Conservation (phyloP, 2,329 filamentous ascomycete species). For the Mycocentrospora acerina region DNA sequence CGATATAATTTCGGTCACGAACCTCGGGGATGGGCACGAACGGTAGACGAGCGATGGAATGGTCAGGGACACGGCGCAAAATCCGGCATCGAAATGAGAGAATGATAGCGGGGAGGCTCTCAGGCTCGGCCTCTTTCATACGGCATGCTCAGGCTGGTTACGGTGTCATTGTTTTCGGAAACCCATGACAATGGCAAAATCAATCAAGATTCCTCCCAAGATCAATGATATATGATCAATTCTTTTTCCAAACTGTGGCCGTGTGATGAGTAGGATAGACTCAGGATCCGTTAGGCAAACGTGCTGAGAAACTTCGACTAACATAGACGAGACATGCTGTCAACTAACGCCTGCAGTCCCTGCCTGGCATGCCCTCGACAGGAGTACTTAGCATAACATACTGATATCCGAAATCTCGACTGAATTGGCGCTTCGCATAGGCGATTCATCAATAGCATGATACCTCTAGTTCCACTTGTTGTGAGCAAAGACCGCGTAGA, state of each 20-base stretch:
- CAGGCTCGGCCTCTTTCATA: slow-evolving; percentile 37
- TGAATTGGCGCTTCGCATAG: too few relatives aligned
- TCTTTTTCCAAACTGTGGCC: slow-evolving; percentile 4
- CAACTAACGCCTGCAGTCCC: too few relatives aligned
- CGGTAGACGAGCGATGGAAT: slow-evolving; percentile 27
- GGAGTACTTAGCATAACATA: too few relatives aligned
- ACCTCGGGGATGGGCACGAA: slow-evolving; percentile 27
- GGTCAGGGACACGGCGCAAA: slow-evolving; percentile 31
- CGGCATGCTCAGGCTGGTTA: slow-evolving; percentile 42
- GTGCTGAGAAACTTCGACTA: too few relatives aligned
- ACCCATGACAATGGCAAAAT: slow-evolving; percentile 40
- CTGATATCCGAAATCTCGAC: too few relatives aligned
- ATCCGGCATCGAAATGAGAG: slow-evolving; percentile 30
- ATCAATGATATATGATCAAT: slow-evolving; percentile 42
- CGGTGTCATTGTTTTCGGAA: slow-evolving; percentile 41
- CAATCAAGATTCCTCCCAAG: slow-evolving; percentile 42
- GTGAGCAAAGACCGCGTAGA: too few relatives aligned
- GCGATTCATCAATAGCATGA: too few relatives aligned
- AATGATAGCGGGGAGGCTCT: slow-evolving; percentile 33
- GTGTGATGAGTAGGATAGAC: slow-evolving; percentile 2
- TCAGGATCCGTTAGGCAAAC: too few relatives aligned
- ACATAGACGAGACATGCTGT: too few relatives aligned
- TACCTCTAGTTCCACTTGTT: too few relatives aligned
- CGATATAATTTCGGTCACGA: slow-evolving; percentile 69
- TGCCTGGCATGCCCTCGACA: too few relatives aligned